Evolutionary conservation across 2,329 filamentous ascomycete species (phyloP).

Genomic region (Phaeophleospora eucalypticola): DNA sequence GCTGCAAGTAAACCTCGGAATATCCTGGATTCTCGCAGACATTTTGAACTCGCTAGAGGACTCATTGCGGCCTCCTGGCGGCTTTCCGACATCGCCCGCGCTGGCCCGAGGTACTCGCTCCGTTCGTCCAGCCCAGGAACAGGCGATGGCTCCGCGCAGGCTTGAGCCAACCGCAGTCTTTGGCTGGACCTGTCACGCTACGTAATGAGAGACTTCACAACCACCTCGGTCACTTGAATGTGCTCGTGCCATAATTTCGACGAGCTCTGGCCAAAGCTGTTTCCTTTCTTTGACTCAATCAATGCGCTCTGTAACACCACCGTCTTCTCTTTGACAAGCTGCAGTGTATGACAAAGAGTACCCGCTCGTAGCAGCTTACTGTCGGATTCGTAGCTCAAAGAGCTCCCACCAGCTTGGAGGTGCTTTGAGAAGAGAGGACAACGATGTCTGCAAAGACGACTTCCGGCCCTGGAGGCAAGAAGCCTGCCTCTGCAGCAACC

Average conservation of each 20-base stretch:
- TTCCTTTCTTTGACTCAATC: constrained; percentile 5
- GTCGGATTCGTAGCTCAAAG: not conserved
- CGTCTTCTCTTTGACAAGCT: not conserved
- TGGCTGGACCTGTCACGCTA: constrained; percentile 20
- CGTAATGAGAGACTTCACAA: constrained; percentile 20
- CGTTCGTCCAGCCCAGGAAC: constrained; percentile 27
- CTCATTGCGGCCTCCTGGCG: not conserved
- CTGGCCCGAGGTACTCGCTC: constrained; percentile 27
- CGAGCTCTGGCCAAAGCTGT: constrained; percentile 5
- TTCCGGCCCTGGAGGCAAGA: constrained; percentile 60
- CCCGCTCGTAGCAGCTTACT: not conserved
- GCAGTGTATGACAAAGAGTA: not conserved
- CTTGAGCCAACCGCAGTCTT: constrained; percentile 16
- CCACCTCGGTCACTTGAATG: constrained; percentile 20
- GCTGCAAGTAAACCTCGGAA: not conserved
- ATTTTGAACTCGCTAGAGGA: not conserved
- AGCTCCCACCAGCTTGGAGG: not conserved
- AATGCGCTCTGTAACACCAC: not conserved
- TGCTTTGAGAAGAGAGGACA: not conserved
- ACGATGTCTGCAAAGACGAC: constrained; percentile 58
- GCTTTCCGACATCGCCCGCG: constrained; percentile 7
- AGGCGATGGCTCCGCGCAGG: constrained; percentile 17
- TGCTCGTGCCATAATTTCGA: constrained; percentile 22
- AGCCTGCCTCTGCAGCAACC: constrained; percentile 78
- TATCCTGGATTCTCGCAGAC: not conserved